Percentiles rank a stretch among this genome's conserved stretches.
phyloP scores from a whole-genome alignment of 2,329 filamentous ascomycete species.

The Periconia sp. region DNA sequence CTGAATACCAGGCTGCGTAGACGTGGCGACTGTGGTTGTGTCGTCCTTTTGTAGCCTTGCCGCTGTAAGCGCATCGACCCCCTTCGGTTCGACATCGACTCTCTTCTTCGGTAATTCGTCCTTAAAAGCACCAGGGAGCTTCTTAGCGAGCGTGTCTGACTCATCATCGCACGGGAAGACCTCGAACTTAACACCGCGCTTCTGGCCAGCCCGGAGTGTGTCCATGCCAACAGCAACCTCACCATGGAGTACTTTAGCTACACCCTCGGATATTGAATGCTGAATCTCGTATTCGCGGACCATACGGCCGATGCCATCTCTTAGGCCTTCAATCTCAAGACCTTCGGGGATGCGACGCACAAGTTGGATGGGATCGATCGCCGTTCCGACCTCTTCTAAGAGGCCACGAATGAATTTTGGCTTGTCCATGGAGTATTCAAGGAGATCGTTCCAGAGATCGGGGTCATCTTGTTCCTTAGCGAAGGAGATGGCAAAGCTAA shows the following conservation, averaged over 20 bases:
- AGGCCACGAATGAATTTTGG: conserved; percentile 91
- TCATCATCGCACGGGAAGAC: conserved; percentile 58
- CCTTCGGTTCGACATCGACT: conserved; percentile 35
- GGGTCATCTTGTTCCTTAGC: conserved; percentile 91
- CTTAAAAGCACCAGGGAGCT: conserved; percentile 1
- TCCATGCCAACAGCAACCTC: conserved; percentile 88
- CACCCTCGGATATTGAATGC: conserved; percentile 87
- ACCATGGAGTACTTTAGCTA: conserved; percentile 82
- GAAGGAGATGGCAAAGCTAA: conserved; percentile 91
- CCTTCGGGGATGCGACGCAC: conserved; percentile 91
- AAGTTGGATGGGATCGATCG: conserved; percentile 89
- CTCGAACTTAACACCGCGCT: conserved; percentile 88
- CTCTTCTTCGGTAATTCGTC: conserved; percentile 16
- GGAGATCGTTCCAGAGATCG: conserved; percentile 92
- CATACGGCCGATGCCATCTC: conserved; percentile 87
- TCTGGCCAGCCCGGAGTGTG: conserved; percentile 77
- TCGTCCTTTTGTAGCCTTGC: conserved; percentile 31
- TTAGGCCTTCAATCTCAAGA: conserved; percentile 86
- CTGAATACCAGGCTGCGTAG: conserved; percentile 22
- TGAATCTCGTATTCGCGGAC: conserved; percentile 97
- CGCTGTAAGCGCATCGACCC: conserved; percentile 31
- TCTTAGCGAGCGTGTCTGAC: conserved; percentile 7
- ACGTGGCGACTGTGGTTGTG: conserved; percentile 26
- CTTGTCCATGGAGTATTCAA: conserved; percentile 97
- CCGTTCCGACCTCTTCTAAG: conserved; percentile 90